Evolutionary conservation across 805 yeast genomes (phyloP).

Genomic region (Phaffomyces opuntiae): DNA sequence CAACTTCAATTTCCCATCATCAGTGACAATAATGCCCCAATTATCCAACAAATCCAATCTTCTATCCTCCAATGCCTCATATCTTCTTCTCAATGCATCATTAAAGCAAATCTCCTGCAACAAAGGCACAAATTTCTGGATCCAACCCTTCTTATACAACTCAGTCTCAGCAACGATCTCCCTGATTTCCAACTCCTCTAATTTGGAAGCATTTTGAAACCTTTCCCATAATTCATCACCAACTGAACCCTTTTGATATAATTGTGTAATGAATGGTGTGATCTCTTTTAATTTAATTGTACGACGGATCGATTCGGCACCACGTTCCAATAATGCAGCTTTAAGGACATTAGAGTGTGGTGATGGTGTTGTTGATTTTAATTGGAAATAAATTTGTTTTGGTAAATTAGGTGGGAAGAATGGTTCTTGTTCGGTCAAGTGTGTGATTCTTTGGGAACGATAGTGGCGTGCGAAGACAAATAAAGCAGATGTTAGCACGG

Average conservation of each 20-base stretch:
- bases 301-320: slow-evolving; percentile 85
- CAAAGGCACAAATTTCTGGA: slow-evolving; percentile 62
- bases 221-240: slow-evolving; percentile 87
- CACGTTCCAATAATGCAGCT: slow-evolving; percentile 59
- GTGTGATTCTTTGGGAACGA: slow-evolving; percentile 44
- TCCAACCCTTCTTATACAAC: slow-evolving; percentile 70
- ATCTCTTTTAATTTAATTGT: slow-evolving; percentile 75
- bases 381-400: slow-evolving; percentile 52
- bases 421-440: slow-evolving; percentile 56
- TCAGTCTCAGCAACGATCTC: slow-evolving; percentile 75
- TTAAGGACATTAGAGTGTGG: slow-evolving; percentile 76
- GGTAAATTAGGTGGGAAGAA: slow-evolving; percentile 67
- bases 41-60: slow-evolving; percentile 25
- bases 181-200: slow-evolving; percentile 75
- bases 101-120: slow-evolving; percentile 90
- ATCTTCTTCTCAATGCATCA: slow-evolving; percentile 81
- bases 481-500: slow-evolving; percentile 58
- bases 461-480: slow-evolving; percentile 63
- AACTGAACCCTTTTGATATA: slow-evolving; percentile 83
- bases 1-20: slow-evolving; percentile 13
- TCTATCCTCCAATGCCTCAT: slow-evolving; percentile 32
- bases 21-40: slow-evolving; percentile 24
- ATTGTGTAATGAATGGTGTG: slow-evolving; percentile 56
- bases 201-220: slow-evolving; percentile 66
- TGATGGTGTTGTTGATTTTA: slow-evolving; percentile 43